Conservation (phyloP, 2,329 filamentous ascomycete species). For the Metarhizium guizhouense region DNA sequence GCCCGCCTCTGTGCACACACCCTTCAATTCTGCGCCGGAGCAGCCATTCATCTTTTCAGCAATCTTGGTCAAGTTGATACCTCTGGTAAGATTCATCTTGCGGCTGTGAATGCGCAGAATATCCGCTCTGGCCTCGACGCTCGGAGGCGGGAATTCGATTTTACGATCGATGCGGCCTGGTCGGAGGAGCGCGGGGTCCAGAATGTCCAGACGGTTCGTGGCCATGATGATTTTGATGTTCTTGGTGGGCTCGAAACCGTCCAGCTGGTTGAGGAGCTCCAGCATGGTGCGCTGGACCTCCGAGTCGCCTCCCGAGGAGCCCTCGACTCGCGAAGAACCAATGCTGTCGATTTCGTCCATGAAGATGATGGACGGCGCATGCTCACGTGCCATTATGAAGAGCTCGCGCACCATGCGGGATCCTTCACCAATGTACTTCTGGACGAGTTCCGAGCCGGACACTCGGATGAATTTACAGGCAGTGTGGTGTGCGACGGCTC, state of each 20-base stretch:
- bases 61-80: slow-evolving; percentile 96
- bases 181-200: slow-evolving; percentile 87
- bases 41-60: slow-evolving; percentile 99
- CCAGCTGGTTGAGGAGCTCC: slow-evolving; percentile 94
- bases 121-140: slow-evolving; percentile 90
- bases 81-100: slow-evolving; percentile 96
- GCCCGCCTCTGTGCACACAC: slow-evolving; percentile 95
- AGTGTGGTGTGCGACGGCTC: slow-evolving; percentile 95
- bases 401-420: slow-evolving; percentile 97
- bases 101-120: slow-evolving; percentile 96
- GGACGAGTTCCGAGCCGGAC: slow-evolving; percentile 89
- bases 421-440: slow-evolving; percentile 98
- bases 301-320: slow-evolving; percentile 88
- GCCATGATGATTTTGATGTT: slow-evolving; percentile 99
- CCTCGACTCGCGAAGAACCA: slow-evolving; percentile 92
- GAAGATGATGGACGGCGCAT: slow-evolving; percentile 98
- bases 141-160: slow-evolving; percentile 97
- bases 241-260: slow-evolving; percentile 98
- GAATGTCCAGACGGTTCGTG: slow-evolving; percentile 93
- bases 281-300: slow-evolving; percentile 99
- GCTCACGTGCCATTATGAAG: slow-evolving; percentile 98
- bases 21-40: slow-evolving; percentile 94
- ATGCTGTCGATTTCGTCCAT: slow-evolving; percentile 99
- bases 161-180: slow-evolving; percentile 98
- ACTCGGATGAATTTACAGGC: slow-evolving; percentile 99